Evolutionary conservation across 2,329 filamentous ascomycete genomes (phyloP), one percentile per base, ranked within the genome.

Genomic region (Plenodomus lindquistii): DNA sequence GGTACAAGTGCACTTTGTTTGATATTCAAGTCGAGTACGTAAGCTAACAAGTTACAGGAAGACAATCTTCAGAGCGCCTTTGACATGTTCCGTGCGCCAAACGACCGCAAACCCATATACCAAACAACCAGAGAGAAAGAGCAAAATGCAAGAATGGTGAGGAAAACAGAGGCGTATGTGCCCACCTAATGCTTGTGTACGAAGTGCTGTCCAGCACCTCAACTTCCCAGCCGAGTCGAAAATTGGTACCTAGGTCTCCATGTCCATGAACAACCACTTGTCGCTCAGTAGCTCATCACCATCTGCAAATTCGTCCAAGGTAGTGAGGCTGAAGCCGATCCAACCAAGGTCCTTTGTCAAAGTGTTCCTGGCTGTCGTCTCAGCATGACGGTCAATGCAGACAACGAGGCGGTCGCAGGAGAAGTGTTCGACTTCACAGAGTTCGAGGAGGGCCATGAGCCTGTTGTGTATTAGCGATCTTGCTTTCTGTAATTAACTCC

Each of bases 271-370:
- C 50, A 96, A 73, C 92, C 92, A 97, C 64, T 80, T 80, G 43
- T 85, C 77, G 75, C 91, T 96, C 42, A 88, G 85, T 19, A 63
- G 48, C 55, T 88, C 83, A 39, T 74, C 75, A 40, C 71, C 70
- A 38, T 79, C 76, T 15, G 83, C 81, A 87, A 91, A 96, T 60
- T 84, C 82, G 60, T 91, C 86, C 37, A 97, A 79, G 19, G 89
- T 93, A 41, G 85, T 85, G 59, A 93, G 81, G 67, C 89, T 88
- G 68, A 96, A 96, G 46, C 92, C 92, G 57, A 95, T 92, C 92
- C 92, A 97, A 70, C 91, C 89, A 42, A 97, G 82, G 65, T 91
- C 92, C 72, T 88, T 90, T 65, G 88, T 84, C 60, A 93, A 78
- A 49, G 85, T 79, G 60, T 86, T 83, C 48, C 82, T 78, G 54